Evolutionary conservation across 352 stramenopile species (phyloP), one percentile per base, ranked within the genome.

Genomic region (Phytophthora hibernalis): DNA sequence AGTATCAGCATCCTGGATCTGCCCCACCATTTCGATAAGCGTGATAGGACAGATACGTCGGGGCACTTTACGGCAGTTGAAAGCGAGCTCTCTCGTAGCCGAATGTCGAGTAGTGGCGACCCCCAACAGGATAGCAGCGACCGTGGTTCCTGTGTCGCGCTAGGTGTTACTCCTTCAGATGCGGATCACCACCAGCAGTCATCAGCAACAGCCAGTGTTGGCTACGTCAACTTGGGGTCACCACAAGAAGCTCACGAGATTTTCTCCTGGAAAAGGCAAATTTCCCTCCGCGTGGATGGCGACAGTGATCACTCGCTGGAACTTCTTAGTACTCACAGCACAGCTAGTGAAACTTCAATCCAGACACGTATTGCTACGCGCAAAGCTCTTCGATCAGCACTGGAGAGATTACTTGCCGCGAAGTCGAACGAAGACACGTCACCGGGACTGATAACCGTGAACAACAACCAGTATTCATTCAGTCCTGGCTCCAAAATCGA

Each of bases 401-500:
- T 82, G 8, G 55, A 79, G 33, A 47, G 37, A 31, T 20, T 82
- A n/a, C 15, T 82, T 16, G 22, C 22, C 28, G 31, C 37, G 6
- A 53, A 43, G 31, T 20, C 16, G 1, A 61, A 42, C 18, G 18
- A n/a, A 21, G 31, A 37, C 18, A 42, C 21, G 13, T 9, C 35
- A 10, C 47, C 12, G 26, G 50, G 28, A 2, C 15, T 72, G 16
- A 44, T 88, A 16, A 66, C 69, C 24, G 70, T 89, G 9, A 86
- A 83, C 24, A 35, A 61, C 2, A 54, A 63, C n/a, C 44, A 67
- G 13, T 84, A 80, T 45, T 54, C 65, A 0, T 77, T 80, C 30
- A 30, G 26, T 9, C 9, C 65, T 37, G 52, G 51, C 0, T 70
- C 66, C 0, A 47, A 56, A 11, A 30, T 90, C 12, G 63, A 77